These are phyloP conservation scores for Carex parvula DNA, from an alignment of 176 grass and related monocot genomes.

Conservation along the genomic window DNA sequence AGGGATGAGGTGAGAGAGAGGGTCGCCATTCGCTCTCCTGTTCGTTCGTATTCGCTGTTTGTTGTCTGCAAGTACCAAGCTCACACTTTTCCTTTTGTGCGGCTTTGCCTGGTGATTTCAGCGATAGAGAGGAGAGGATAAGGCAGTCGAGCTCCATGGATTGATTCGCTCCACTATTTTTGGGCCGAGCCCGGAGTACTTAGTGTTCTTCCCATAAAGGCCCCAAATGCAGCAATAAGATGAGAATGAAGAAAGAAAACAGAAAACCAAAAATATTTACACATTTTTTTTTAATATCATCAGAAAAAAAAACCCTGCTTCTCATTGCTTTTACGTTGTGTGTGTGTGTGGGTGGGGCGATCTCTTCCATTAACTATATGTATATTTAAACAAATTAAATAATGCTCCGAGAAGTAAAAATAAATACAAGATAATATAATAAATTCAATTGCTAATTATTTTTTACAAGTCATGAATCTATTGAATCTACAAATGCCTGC, in stretches of 20 bases:
- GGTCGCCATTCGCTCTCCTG: constrained; percentile 52
- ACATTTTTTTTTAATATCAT: neutral
- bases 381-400: neutral
- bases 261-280: neutral
- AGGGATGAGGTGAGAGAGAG: constrained; percentile 50
- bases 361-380: neutral
- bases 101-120: neutral
- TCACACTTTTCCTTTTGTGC: neutral
- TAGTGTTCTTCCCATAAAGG: neutral
- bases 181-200: neutral
- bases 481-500: neutral
- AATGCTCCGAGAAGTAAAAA: neutral
- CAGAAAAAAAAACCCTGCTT: no score
- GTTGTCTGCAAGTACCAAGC: neutral
- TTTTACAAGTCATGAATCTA: neutral
- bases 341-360: no score
- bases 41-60: neutral
- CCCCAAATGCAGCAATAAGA: neutral
- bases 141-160: neutral
- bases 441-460: neutral
- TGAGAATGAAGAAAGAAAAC: neutral
- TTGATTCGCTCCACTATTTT: neutral
- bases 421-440: neutral
- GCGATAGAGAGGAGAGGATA: constrained; percentile 17
- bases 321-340: no score